Base-by-base conservation (phyloP, 805 yeast genomes). In the Kluyveromyces aestuarii region DNA sequence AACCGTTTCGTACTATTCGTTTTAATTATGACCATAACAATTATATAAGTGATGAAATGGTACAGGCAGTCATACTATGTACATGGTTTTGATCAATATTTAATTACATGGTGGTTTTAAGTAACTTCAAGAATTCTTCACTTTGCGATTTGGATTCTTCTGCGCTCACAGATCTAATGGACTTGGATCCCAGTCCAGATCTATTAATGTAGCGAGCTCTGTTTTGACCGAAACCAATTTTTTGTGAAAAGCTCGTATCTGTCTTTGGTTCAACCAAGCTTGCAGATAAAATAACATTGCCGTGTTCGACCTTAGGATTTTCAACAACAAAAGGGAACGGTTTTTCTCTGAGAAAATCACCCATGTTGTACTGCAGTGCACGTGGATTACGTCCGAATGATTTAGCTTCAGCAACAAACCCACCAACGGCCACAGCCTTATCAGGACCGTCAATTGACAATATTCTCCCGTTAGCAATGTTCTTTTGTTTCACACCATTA, bases 401-500 rank as follows among this genome's bases (percentile, higher is more conserved):
- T 58, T 67, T 52, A 52, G 68, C 67, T 40, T 62, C 62, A 10
- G 72, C 69, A 17, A 71, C 67, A 50, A 76, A 73, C 6, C 81
- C 86, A 55, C 84, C 88, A 53, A 81, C 72, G 8, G 86, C 89
- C 27, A 69, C 69, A 45, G 76, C 75, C 50, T 66, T 56, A 44
- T 66, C 66, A 36, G 62, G 61, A n/a, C 63, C 72, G 52, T 70
- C 66, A 40, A 73, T 66, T 48, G 71, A 71, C 41, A 77, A 69
- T 42, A 79, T 67, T 71, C 96, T 79, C 50, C 91, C 95, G 14
- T 89, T 86, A 17, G 78, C 79, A 40, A 82, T 72, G 47, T 69
- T 69, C 27, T 75, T 76, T 11, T 68, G 64, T 43, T 75, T 69
- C 21, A 80, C 66, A 45, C 96, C 95, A 57, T 82, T 79, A 19